A percentile compares a stretch with the other conserved stretches of the same genome.
phyloP scores from a whole-genome alignment of 305 asterid species.

The Solanum hybrid region DNA sequence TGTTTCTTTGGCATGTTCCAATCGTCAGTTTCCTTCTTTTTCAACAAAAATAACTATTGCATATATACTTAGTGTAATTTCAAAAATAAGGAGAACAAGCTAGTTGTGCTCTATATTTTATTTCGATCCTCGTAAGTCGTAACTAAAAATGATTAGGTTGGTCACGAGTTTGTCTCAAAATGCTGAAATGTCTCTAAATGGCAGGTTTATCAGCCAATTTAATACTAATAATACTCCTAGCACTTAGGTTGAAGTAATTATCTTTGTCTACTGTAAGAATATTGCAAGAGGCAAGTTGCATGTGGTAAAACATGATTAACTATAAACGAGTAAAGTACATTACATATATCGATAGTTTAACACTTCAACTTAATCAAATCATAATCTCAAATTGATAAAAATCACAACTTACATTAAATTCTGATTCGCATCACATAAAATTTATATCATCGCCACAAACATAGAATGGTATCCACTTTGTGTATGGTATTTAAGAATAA shows the following conservation, averaged over 20 bases:
- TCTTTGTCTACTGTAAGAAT: not conserved
- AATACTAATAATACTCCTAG: not conserved
- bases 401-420: not conserved
- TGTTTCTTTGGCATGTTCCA: no score
- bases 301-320: not conserved
- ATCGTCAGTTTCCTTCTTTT: no score
- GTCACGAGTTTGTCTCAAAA: conserved; percentile 7
- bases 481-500: not conserved
- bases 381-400: no score
- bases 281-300: not conserved
- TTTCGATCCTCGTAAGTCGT: not conserved
- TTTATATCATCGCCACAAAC: not conserved
- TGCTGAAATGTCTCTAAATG: not conserved
- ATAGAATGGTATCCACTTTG: not conserved
- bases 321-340: not conserved
- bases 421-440: not conserved
- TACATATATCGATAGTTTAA: not conserved
- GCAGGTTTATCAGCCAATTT: not conserved
- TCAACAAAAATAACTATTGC: not conserved
- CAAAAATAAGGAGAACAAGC: not conserved
- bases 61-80: not conserved
- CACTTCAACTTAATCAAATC: not conserved
- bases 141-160: not conserved
- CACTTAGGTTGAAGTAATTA: not conserved
- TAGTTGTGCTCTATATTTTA: not conserved